Conservation (phyloP, 2,329 filamentous ascomycete species). For the Diatrype stigma region DNA sequence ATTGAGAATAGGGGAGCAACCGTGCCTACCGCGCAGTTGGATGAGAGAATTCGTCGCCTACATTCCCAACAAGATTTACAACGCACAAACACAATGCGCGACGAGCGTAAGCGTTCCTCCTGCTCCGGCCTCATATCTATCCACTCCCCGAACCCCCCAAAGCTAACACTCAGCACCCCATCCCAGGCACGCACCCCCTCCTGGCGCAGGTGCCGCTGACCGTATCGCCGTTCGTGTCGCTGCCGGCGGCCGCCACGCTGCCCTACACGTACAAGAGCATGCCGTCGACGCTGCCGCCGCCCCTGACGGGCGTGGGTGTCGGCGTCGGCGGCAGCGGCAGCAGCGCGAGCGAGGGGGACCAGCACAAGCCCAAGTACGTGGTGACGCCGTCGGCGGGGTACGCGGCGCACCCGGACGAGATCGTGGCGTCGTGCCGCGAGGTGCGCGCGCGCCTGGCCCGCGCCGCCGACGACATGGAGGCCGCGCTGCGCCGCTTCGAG, state of each 20-base stretch:
- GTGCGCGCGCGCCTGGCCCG: conserved; percentile 72
- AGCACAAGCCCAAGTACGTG: conserved; percentile 70
- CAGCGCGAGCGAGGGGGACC: too few species aligned
- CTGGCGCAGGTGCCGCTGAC: conserved; percentile 90
- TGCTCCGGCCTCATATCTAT: not conserved
- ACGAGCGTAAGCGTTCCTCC: conserved; percentile 29
- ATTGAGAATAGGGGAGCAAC: too few species aligned
- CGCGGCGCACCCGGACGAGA: conserved; percentile 81
- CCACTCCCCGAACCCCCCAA: conserved; percentile 3
- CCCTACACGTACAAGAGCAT: conserved; percentile 94
- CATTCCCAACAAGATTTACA: too few species aligned
- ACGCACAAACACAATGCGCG: conserved; percentile 28
- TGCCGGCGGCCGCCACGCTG: conserved; percentile 84
- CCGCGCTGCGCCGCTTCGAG: conserved; percentile 66
- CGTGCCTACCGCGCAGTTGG: too few species aligned
- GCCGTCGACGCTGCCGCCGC: conserved; percentile 78
- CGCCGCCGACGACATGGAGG: conserved; percentile 63
- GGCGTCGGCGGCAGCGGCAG: conserved; percentile 34
- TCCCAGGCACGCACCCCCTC: conserved; percentile 75
- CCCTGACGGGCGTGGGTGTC: conserved; percentile 50
- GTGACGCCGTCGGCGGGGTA: conserved; percentile 74
- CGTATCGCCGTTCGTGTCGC: conserved; percentile 88
- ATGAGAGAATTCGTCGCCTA: too few species aligned
- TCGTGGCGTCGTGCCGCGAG: conserved; percentile 74
- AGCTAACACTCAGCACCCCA: conserved; percentile 10